Conservation (phyloP, 1,284 basidiomycete species). For the Boletus hoseneyae region DNA sequence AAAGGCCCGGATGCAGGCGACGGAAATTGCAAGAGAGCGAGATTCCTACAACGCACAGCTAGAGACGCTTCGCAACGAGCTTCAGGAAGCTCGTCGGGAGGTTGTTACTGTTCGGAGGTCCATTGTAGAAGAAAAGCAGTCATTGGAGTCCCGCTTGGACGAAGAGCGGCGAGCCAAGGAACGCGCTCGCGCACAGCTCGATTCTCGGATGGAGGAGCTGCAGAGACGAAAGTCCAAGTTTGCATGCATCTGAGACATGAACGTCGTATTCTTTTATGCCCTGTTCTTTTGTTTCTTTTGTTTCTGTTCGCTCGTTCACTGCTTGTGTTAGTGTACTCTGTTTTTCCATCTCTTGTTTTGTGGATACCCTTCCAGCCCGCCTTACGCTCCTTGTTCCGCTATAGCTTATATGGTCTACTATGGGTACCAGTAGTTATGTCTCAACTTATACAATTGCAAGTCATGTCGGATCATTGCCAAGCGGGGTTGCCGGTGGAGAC, state of each 20-base stretch:
- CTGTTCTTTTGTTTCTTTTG: conserved; percentile 1
- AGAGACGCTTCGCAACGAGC: conserved; percentile 63
- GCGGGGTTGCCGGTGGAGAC: conserved; percentile 9
- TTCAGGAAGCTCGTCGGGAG: conserved; percentile 73
- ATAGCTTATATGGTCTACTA: conserved; percentile 37
- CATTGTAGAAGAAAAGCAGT: conserved; percentile 81
- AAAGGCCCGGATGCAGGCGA: conserved; percentile 87
- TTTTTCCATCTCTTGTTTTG: conserved; percentile 29
- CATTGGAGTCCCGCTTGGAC: conserved; percentile 72
- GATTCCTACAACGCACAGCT: conserved; percentile 67
- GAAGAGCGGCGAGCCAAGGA: conserved; percentile 83
- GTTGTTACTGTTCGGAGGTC: conserved; percentile 73
- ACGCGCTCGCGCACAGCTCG: conserved; percentile 77
- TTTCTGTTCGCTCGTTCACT: conserved; percentile 17
- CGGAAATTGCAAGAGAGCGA: conserved; percentile 80
- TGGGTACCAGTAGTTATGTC: conserved; percentile 29
- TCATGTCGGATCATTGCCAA: not conserved
- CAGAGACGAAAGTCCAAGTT: conserved; percentile 82
- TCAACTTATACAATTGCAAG: conserved; percentile 27
- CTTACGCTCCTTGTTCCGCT: conserved; percentile 20
- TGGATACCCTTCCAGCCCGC: conserved; percentile 30
- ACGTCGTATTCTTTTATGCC: conserved; percentile 6
- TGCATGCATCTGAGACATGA: conserved; percentile 56
- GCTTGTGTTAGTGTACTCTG: conserved; percentile 28
- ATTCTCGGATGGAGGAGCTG: conserved; percentile 80